Base-by-base conservation (phyloP, 2,329 filamentous ascomycete species). In the Fusarium sp. region DNA sequence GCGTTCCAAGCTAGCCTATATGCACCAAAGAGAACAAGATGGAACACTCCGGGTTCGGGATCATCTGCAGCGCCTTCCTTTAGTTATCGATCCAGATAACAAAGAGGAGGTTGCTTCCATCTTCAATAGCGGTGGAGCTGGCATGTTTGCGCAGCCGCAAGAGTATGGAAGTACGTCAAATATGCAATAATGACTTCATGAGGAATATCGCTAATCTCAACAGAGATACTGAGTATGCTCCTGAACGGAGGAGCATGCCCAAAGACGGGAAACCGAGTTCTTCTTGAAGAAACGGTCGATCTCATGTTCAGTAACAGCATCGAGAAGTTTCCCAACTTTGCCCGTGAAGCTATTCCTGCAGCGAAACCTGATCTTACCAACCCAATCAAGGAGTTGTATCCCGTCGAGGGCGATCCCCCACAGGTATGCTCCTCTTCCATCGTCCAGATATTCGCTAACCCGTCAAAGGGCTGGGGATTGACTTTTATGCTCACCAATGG, bases 271-370 rank as follows among this genome's bases (percentile, higher is more conserved):
- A 75, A 77, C 0, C 80, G 82, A 54, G 84, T 93, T 32, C 81
- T 93, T 9, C 79, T 82, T 21, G 81, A 83, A 18, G 80, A 83
- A 30, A 91, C 89, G 0, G 85, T 93, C 0, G 83, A 89, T 14
- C 78, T 85, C 32, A 90, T 92, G 87, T 92, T 89, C 76, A 81
- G 80, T 59, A 92, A 92, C 74, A 89, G 89, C 67, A 85, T 90
- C 53, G 82, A 86, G 0, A 63, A 84, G 2, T 82, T 86, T 49
- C 87, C 88, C 1, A 73, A 89, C 65, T 88, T 87, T 59, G 81
- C 82, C 2, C 80, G 85, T 2, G 78, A 81, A 62, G 72, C 73
- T 4, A 80, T 87, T 4, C 76, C 82, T 0, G 81, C 82, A 2
- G 78, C 84, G 1, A 87, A 87, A 65, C 82, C 83, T 0, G 78